phyloP scores from a whole-genome alignment of 2,329 filamentous ascomycete species.

The Blastomyces gilchristii region DNA sequence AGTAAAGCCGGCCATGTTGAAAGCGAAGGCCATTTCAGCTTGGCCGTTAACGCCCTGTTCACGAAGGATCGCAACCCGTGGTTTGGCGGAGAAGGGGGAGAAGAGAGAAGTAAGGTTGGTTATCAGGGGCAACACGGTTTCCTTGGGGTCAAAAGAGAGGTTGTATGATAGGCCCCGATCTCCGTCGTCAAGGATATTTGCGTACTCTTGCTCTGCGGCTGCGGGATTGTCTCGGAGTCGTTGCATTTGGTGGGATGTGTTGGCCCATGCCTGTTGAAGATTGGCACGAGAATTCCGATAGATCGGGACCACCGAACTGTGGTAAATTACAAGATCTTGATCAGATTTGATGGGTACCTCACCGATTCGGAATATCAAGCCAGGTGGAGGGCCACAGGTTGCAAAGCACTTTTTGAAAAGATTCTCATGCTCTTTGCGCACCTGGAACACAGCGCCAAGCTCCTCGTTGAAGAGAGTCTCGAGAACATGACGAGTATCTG shows the following conservation, averaged over 20 bases:
- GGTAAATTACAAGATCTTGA: conserved; percentile 67
- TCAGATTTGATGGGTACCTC: conserved; percentile 56
- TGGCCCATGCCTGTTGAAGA: conserved; percentile 80
- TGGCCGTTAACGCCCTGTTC: conserved; percentile 95
- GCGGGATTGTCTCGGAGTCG: conserved; percentile 76
- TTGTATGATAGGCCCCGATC: conserved; percentile 81
- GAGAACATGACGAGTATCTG: conserved; percentile 54
- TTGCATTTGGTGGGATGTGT: conserved; percentile 86
- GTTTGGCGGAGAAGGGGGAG: conserved; percentile 50
- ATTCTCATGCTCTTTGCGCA: conserved; percentile 71
- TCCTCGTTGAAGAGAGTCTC: conserved; percentile 91
- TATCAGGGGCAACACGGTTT: conserved; percentile 62
- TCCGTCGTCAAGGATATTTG: conserved; percentile 59
- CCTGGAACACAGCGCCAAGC: conserved; percentile 90
- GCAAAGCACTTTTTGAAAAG: conserved; percentile 85
- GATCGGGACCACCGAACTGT: conserved; percentile 56
- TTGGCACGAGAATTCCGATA: conserved; percentile 58
- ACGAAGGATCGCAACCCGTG: conserved; percentile 80
- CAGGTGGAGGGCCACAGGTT: conserved; percentile 72
- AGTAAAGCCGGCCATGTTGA: conserved; percentile 81
- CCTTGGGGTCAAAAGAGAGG: conserved; percentile 67
- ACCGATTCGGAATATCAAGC: conserved; percentile 75
- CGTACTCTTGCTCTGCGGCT: conserved; percentile 76
- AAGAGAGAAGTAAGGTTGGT: conserved; percentile 49
- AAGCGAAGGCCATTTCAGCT: conserved; percentile 96